These are phyloP conservation scores for Aspergillus calidoustus DNA, from an alignment of 2,329 filamentous ascomycete species.

Conservation along the genomic window DNA sequence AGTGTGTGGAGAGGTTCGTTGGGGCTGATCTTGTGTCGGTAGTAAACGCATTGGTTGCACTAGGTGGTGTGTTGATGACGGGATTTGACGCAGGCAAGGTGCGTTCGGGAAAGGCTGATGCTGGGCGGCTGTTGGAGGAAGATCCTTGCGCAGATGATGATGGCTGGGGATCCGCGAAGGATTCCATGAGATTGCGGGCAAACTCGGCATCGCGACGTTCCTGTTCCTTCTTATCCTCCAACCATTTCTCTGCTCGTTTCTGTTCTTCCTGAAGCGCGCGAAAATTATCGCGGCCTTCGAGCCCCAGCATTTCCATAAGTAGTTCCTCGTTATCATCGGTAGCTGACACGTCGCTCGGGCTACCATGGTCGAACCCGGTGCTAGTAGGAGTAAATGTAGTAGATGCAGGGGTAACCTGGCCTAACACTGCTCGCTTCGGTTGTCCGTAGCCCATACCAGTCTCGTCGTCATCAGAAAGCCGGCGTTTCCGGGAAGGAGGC, in stretches of 20 bases:
- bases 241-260: conserved; percentile 35
- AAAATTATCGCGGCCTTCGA: conserved; percentile 31
- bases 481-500: conserved; percentile 22
- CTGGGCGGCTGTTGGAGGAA: conserved; percentile 12
- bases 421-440: conserved; percentile 6
- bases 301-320: conserved; percentile 30
- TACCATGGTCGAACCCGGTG: background rate
- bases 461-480: background rate
- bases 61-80: background rate
- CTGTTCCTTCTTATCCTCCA: conserved; percentile 37
- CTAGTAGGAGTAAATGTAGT: background rate
- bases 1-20: background rate
- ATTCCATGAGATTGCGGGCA: conserved; percentile 43
- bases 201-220: conserved; percentile 44
- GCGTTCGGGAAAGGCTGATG: conserved; percentile 10
- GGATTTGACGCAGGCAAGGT: background rate
- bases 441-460: background rate
- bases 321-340: conserved; percentile 19
- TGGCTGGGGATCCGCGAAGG: conserved; percentile 23
- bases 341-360: background rate
- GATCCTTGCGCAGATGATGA: conserved; percentile 12
- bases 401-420: background rate
- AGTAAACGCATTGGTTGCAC: background rate
- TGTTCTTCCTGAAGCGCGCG: conserved; percentile 36
- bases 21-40: background rate